Percentiles rank a stretch among this genome's conserved stretches.
These are phyloP conservation scores for Leucosporidium creatinivorum DNA, from an alignment of 768 basidiomycete genomes.

Conservation along the genomic window DNA sequence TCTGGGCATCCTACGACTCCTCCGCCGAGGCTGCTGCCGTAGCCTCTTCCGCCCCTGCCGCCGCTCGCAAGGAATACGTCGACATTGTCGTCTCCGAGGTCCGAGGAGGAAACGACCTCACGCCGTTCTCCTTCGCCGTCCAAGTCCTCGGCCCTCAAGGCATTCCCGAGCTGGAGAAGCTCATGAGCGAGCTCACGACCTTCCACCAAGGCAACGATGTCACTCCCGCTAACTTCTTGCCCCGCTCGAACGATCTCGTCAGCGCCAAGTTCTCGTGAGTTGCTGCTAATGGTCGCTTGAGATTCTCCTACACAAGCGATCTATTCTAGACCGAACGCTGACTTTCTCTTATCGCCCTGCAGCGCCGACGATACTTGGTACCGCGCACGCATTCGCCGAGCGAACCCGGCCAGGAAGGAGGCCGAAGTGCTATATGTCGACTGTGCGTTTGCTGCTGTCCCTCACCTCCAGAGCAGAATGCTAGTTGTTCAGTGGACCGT, in stretches of 20 bases:
- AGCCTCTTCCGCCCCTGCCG: slow-evolving; percentile 41
- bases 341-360: not conserved
- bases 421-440: slow-evolving; percentile 87
- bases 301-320: no score
- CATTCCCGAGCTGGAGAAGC: slow-evolving; percentile 80
- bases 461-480: no score
- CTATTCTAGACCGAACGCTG: no score
- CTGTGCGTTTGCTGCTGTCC: slow-evolving; percentile 19
- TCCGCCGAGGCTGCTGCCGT: slow-evolving; percentile 47
- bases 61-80: slow-evolving; percentile 66
- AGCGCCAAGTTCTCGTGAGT: slow-evolving; percentile 77
- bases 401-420: slow-evolving; percentile 83
- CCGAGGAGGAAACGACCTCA: slow-evolving; percentile 54
- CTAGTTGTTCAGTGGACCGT: no score
- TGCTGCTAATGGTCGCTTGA: not conserved
- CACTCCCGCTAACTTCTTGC: slow-evolving; percentile 62
- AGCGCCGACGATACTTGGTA: slow-evolving; percentile 77
- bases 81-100: slow-evolving; percentile 90
- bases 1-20: slow-evolving; percentile 77
- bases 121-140: slow-evolving; percentile 72
- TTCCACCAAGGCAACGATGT: slow-evolving; percentile 64
- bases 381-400: slow-evolving; percentile 78
- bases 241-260: slow-evolving; percentile 79
- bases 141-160: slow-evolving; percentile 76
- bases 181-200: slow-evolving; percentile 88